Evolutionary conservation across 2,329 filamentous ascomycete genomes (phyloP).

Genomic region (Beauveria brongniartii): DNA sequence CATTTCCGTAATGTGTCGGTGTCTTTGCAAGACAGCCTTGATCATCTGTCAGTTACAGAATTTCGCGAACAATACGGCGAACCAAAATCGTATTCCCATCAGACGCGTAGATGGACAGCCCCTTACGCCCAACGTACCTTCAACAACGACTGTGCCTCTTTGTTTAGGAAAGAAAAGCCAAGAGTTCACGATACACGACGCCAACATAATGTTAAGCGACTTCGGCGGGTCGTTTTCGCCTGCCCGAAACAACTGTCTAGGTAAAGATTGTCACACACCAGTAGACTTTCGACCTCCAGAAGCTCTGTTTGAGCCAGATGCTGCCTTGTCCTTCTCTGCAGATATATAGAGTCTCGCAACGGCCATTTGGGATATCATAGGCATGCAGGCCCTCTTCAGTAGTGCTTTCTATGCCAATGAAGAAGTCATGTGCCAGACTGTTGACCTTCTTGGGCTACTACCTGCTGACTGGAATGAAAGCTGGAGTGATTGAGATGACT

Average conservation of each 20-base stretch:
- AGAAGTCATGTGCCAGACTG: neutral
- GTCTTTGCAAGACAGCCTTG: neutral
- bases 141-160: neutral
- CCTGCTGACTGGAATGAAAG: neutral
- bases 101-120: neutral
- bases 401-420: neutral
- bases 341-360: slow-evolving; percentile 2
- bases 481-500: neutral
- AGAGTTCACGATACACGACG: neutral
- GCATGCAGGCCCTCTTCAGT: slow-evolving; percentile 1
- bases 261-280: neutral
- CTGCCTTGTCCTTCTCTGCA: neutral
- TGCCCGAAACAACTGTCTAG: neutral
- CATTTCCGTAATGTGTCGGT: neutral
- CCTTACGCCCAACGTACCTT: neutral
- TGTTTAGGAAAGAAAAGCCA: neutral
- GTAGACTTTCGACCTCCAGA: neutral
- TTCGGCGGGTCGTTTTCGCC: neutral
- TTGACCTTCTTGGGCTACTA: slow-evolving; percentile 8
- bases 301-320: neutral
- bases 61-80: neutral
- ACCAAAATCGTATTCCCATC: neutral
- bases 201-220: neutral
- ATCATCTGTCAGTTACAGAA: neutral
- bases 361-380: neutral